Conservation (phyloP, 805 yeast genomes). For the Yamadazyma olivae region DNA sequence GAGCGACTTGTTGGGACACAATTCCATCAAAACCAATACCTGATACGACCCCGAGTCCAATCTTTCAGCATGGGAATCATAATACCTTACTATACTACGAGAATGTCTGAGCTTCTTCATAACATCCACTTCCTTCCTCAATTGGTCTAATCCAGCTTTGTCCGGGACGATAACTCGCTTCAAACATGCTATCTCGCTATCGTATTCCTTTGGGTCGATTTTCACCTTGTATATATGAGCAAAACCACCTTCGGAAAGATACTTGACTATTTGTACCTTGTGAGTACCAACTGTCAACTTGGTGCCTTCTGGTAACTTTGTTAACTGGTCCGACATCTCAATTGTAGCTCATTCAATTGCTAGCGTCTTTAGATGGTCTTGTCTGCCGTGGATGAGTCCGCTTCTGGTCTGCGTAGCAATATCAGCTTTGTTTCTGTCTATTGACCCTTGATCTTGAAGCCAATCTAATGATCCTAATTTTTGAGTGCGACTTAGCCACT, state of each 20-base stretch:
- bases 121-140: slow-evolving; percentile 75
- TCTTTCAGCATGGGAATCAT: slow-evolving; percentile 74
- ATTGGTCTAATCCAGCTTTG: slow-evolving; percentile 59
- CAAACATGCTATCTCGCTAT: slow-evolving; percentile 57
- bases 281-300: slow-evolving; percentile 41
- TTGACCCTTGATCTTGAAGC: background rate
- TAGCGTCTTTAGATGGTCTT: slow-evolving; percentile 2
- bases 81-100: slow-evolving; percentile 62
- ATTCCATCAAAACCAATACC: slow-evolving; percentile 89
- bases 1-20: slow-evolving; percentile 82
- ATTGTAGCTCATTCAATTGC: too few relatives aligned
- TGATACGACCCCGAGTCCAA: slow-evolving; percentile 59
- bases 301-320: slow-evolving; percentile 31
- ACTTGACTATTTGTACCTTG: slow-evolving; percentile 30
- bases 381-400: too few relatives aligned
- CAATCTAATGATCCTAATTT: too few relatives aligned
- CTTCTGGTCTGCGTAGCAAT: too few relatives aligned
- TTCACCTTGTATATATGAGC: slow-evolving; percentile 73
- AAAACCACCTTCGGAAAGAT: slow-evolving; percentile 61
- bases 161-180: slow-evolving; percentile 74
- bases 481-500: too few relatives aligned
- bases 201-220: slow-evolving; percentile 46
- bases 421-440: background rate
- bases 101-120: slow-evolving; percentile 63
- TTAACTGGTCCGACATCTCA: slow-evolving; percentile 5